A percentile compares a stretch with the other conserved stretches of the same genome.
Conservation (phyloP, 2,329 filamentous ascomycete species). For the Zasmidium cellare region DNA sequence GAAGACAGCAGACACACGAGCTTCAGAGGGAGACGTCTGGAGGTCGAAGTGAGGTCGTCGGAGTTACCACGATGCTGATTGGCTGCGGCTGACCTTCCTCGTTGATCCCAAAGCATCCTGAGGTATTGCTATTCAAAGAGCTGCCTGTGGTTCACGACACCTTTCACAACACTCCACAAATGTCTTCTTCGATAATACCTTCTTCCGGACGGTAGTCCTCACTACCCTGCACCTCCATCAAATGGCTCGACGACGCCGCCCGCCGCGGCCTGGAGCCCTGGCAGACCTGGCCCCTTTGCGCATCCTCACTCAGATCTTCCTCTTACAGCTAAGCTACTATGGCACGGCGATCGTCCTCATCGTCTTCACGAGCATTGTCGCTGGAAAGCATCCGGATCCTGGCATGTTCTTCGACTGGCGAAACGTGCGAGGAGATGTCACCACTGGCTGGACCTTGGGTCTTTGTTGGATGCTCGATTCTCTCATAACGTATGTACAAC, state of each 20-base stretch:
- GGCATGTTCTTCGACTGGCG: slow-evolving; percentile 65
- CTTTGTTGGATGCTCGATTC: slow-evolving; percentile 68
- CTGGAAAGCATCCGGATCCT: slow-evolving; percentile 59
- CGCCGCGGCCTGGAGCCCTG: slow-evolving; percentile 65
- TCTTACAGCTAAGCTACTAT: slow-evolving; percentile 68
- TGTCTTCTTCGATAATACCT: slow-evolving; percentile 4
- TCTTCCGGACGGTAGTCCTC: not conserved
- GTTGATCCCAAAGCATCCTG: not conserved
- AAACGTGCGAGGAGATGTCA: slow-evolving; percentile 65
- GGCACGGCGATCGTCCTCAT: slow-evolving; percentile 61
- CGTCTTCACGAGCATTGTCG: slow-evolving; percentile 66
- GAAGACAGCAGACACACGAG: not conserved
- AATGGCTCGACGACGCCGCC: slow-evolving; percentile 60
- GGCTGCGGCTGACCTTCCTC: not conserved
- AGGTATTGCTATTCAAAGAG: not conserved
- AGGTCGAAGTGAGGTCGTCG: not conserved
- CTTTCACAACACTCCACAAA: not conserved
- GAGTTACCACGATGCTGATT: not conserved
- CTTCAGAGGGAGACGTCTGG: not conserved
- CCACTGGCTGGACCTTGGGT: slow-evolving; percentile 68
- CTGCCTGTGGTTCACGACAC: slow-evolving; percentile 1
- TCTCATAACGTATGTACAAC: slow-evolving; percentile 60
- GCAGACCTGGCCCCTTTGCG: slow-evolving; percentile 66
- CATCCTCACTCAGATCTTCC: slow-evolving; percentile 65
- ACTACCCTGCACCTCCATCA: not conserved